Percentiles rank a stretch among this genome's conserved stretches.
Conservation (phyloP, 352 stramenopile species). For the Pythium phragmitis region DNA sequence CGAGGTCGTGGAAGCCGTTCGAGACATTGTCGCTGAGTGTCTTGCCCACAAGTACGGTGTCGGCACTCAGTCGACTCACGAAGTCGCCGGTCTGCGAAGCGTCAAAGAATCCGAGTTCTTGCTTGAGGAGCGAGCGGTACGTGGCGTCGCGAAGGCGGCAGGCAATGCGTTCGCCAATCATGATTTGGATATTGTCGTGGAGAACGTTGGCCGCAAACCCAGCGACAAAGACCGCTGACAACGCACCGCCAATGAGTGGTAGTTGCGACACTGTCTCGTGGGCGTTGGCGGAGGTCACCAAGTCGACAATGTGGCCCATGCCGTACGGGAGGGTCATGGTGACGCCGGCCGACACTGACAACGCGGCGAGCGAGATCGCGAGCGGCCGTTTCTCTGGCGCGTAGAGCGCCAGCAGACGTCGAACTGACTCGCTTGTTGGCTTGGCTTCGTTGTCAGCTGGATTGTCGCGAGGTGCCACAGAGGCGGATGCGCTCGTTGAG, state of each 20-base stretch:
- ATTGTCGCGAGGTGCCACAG: background rate
- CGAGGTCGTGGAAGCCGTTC: slow-evolving; percentile 63
- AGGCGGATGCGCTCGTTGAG: background rate
- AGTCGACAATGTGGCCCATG: slow-evolving; percentile 77
- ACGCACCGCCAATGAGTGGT: slow-evolving; percentile 40
- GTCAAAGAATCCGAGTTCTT: slow-evolving; percentile 92
- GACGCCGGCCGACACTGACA: slow-evolving; percentile 60
- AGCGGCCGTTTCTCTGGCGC: slow-evolving; percentile 58
- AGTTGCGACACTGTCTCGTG: slow-evolving; percentile 32
- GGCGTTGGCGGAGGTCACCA: slow-evolving; percentile 34
- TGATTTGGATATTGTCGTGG: slow-evolving; percentile 63
- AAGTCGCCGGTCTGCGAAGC: slow-evolving; percentile 85
- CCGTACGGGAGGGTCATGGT: slow-evolving; percentile 70
- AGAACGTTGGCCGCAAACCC: slow-evolving; percentile 61
- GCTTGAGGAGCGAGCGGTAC: slow-evolving; percentile 65
- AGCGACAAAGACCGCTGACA: slow-evolving; percentile 57
- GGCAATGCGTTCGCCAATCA: slow-evolving; percentile 81
- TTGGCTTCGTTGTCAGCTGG: background rate
- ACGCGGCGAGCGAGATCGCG: slow-evolving; percentile 47
- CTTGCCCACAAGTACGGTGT: slow-evolving; percentile 89
- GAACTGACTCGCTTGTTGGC: background rate
- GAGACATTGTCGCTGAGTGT: slow-evolving; percentile 88
- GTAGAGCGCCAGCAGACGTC: slow-evolving; percentile 35
- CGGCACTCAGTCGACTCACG: slow-evolving; percentile 85
- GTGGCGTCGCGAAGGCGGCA: slow-evolving; percentile 65